Base-by-base conservation (phyloP, 495 filamentous ascomycete genomes). In the Echria macrotheca region DNA sequence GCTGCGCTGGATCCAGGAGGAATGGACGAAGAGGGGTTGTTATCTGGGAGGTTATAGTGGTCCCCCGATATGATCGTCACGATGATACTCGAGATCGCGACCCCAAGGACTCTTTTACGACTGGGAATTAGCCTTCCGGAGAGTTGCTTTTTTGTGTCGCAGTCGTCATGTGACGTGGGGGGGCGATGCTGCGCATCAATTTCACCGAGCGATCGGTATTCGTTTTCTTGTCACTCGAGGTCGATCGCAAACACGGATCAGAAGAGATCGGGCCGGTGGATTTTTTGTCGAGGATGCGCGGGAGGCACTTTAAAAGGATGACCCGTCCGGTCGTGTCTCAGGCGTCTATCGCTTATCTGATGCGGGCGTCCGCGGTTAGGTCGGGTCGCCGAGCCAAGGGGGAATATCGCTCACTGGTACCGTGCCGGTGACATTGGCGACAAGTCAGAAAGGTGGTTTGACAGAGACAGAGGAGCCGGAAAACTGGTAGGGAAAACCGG, bases 301-400 rank as follows among this genome's bases (percentile, higher is more conserved):
- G 2, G 25, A 32, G 15, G 24, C 8, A n/a, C n/a, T 32, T 15
- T 15, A 28, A 18, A 31, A 26, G 17, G 42, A 31, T 6, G 7
- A 31, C 6, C 28, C 7, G 28, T 6, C 12, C 25, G 25, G 42
- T 6, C 24, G 42, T 14, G 23, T 26, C 41, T 28, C 15, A 25
- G 41, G 41, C 42, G 42, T 44, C 42, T 44, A 26, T 44, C 42
- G 42, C 42, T 44, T 44, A 32, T 44, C 42, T 44, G 41, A n/a
- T n/a, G n/a, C n/a, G n/a, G n/a, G n/a, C 12, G 8, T 12, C 22
- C 4, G 10, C 14, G 10, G 25, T 44, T n/a, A n/a, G n/a, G 26
- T 44, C 25, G 11, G 26, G 25, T 39, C 12, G 14, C 19, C 26
- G 25, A 22, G 24, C 7, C n/a, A 17, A 4, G 23, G 24, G n/a